These are phyloP conservation scores for Acanthamoeba lenticulata DNA, from an alignment of 208 protist genomes.

Conservation along the genomic window DNA sequence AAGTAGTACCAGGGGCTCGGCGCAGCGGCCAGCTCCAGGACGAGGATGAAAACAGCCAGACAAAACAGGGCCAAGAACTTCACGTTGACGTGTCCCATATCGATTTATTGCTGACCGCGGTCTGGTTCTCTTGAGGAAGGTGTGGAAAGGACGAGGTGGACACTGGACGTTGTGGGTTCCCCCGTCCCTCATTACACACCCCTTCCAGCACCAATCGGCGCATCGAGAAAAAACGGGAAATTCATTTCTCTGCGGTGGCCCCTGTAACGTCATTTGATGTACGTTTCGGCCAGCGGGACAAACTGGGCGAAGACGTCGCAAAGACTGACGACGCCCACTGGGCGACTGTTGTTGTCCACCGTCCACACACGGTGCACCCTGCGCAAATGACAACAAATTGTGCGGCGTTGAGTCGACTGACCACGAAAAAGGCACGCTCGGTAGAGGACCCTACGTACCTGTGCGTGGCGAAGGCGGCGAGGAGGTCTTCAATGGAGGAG, in stretches of 20 bases:
- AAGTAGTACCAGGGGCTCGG: neutral
- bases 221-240: neutral
- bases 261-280: neutral
- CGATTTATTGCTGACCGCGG: neutral
- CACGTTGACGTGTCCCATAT: neutral
- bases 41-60: neutral
- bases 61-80: neutral
- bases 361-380: conserved; percentile 2
- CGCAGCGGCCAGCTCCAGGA: neutral
- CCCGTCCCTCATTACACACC: too few species aligned
- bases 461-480: neutral
- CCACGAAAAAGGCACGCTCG: neutral
- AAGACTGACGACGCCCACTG: neutral
- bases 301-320: neutral
- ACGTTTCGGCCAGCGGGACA: neutral
- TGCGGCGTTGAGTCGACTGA: neutral
- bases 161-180: neutral
- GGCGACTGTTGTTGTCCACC: conserved; percentile 10
- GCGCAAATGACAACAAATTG: neutral
- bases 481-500: neutral
- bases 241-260: neutral
- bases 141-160: neutral
- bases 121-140: neutral
- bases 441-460: neutral
- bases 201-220: too few species aligned